These are phyloP conservation scores for Pseudodiploospora longispora DNA, from an alignment of 2,329 filamentous ascomycete species.

Conservation along the genomic window DNA sequence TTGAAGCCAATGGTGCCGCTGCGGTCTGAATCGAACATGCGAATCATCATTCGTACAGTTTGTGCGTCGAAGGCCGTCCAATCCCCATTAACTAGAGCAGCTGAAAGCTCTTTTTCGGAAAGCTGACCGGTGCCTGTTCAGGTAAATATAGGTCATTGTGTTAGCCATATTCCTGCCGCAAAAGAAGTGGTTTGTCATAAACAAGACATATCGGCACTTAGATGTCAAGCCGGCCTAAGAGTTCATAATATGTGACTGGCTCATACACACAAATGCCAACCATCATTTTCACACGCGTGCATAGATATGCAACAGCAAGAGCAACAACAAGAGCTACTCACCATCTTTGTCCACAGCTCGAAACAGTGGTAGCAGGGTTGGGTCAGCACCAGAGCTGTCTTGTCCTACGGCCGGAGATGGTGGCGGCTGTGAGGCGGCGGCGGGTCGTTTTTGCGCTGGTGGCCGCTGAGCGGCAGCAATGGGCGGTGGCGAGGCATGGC, in stretches of 20 bases:
- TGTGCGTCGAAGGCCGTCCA: constrained; percentile 89
- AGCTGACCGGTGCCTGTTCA: constrained; percentile 64
- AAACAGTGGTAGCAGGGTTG: constrained; percentile 78
- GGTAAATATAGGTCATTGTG: background rate
- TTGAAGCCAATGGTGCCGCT: constrained; percentile 86
- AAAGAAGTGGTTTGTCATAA: background rate
- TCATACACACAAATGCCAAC: too few species aligned
- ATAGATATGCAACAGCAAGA: background rate
- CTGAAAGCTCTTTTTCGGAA: constrained; percentile 76
- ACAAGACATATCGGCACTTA: background rate
- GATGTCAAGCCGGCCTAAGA: background rate
- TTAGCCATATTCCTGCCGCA: background rate
- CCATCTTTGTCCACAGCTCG: constrained; percentile 82
- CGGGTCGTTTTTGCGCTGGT: constrained; percentile 40
- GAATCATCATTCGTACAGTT: constrained; percentile 98
- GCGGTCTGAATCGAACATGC: constrained; percentile 95
- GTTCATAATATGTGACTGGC: background rate
- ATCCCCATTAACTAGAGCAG: constrained; percentile 92
- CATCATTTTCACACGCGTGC: background rate
- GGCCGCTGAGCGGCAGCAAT: constrained; percentile 34
- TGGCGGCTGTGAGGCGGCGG: constrained; percentile 54
- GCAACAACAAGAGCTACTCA: constrained; percentile 27
- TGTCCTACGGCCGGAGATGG: constrained; percentile 49
- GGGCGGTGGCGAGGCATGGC: constrained; percentile 45
- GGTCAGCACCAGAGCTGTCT: constrained; percentile 47